These are phyloP conservation scores for Luffa acutangula DNA, from an alignment of 306 rosid species.

Conservation along the genomic window DNA sequence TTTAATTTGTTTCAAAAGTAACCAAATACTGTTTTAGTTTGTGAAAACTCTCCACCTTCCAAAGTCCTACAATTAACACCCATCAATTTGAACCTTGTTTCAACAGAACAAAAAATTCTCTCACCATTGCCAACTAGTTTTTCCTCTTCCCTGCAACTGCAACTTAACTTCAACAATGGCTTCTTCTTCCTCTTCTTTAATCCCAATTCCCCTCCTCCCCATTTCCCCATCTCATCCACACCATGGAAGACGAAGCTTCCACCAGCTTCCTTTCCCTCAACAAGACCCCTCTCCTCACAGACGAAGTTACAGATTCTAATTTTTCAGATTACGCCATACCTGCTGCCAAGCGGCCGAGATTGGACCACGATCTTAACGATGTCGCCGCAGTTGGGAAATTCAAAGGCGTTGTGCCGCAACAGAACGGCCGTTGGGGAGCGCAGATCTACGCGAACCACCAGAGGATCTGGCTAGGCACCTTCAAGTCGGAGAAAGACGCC, in stretches of 20 bases:
- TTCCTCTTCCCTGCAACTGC: neutral
- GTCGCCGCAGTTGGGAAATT: constrained; percentile 18
- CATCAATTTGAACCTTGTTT: neutral
- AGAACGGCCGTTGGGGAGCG: constrained; percentile 88
- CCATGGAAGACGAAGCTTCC: constrained; percentile 4
- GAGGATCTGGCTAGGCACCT: constrained; percentile 87
- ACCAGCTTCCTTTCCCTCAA: neutral
- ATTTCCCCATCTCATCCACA: neutral
- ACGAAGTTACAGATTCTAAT: neutral
- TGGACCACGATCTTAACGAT: neutral
- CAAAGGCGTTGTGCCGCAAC: constrained; percentile 77
- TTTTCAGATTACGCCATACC: neutral
- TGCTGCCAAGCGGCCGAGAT: neutral
- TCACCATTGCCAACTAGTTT: neutral
- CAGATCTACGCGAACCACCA: constrained; percentile 81
- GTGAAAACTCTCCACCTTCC: neutral
- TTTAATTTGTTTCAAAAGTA: neutral
- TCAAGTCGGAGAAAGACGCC: constrained; percentile 56
- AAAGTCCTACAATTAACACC: neutral
- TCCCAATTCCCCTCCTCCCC: neutral
- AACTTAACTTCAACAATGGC: neutral
- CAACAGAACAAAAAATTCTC: neutral
- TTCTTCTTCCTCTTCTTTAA: neutral
- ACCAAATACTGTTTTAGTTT: neutral
- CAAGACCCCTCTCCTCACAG: neutral